A percentile compares a stretch with the other conserved stretches of the same genome.
Conservation (phyloP, 1,139 yeast species). For the Blastobotrys persicus region DNA sequence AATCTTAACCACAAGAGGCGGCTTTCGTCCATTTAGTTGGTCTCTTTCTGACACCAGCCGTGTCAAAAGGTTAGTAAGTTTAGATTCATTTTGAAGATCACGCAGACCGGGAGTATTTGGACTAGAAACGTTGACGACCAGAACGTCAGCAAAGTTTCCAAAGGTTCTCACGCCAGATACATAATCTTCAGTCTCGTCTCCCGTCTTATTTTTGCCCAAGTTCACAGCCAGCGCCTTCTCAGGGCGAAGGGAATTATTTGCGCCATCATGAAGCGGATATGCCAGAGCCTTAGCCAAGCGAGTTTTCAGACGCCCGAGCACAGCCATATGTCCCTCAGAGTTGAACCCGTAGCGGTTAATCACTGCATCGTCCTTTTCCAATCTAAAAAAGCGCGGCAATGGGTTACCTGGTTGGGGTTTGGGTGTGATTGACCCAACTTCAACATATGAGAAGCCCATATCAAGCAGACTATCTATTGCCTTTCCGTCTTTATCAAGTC, state of each 20-base stretch:
- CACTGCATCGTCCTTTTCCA: conserved; percentile 82
- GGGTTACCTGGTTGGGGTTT: conserved; percentile 94
- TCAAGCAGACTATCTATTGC: conserved; percentile 81
- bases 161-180: conserved; percentile 77
- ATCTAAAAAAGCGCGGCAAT: conserved; percentile 81
- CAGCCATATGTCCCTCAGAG: conserved; percentile 80
- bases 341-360: conserved; percentile 94
- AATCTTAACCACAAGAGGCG: conserved; percentile 80
- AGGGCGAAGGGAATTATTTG: conserved; percentile 53
- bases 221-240: conserved; percentile 76
- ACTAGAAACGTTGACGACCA: conserved; percentile 89
- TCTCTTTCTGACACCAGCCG: conserved; percentile 44
- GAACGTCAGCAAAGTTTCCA: conserved; percentile 82
- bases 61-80: conserved; percentile 62
- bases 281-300: conserved; percentile 45
- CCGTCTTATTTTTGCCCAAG: conserved; percentile 86
- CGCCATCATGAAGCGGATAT: conserved; percentile 17
- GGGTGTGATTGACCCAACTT: conserved; percentile 92
- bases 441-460: conserved; percentile 85
- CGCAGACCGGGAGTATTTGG: conserved; percentile 97
- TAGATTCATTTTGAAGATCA: conserved; percentile 74
- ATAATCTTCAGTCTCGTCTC: conserved; percentile 86
- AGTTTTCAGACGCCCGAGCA: conserved; percentile 59
- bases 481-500: conserved; percentile 91
- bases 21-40: conserved; percentile 29